These are phyloP conservation scores for Scedosporium boydii DNA, from an alignment of 2,329 filamentous ascomycete species.

Conservation along the genomic window DNA sequence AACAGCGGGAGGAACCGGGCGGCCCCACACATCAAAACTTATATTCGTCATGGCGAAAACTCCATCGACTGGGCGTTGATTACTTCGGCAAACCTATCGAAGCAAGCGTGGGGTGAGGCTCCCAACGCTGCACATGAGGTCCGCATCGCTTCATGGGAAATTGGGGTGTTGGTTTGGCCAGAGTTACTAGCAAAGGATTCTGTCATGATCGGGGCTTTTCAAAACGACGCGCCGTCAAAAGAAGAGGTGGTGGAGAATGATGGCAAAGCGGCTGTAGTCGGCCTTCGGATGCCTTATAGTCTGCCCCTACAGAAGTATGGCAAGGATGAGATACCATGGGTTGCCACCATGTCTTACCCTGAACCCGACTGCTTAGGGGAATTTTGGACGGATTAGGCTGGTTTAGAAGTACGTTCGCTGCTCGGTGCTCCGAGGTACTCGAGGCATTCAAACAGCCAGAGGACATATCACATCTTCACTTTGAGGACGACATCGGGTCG, in stretches of 20 bases:
- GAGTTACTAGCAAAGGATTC: conserved; percentile 38
- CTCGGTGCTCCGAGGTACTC: background rate
- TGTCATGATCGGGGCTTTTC: conserved; percentile 61
- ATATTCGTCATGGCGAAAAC: conserved; percentile 53
- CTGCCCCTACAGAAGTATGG: conserved; percentile 62
- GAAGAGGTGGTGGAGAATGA: conserved; percentile 9
- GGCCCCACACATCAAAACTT: conserved; percentile 85
- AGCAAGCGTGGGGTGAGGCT: conserved; percentile 76
- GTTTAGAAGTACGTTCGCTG: background rate
- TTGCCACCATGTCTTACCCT: conserved; percentile 48
- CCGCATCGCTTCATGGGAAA: conserved; percentile 71
- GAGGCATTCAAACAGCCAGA: background rate
- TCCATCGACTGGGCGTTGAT: conserved; percentile 75
- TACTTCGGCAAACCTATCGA: conserved; percentile 86
- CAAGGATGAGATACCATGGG: conserved; percentile 63
- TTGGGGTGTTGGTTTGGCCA: conserved; percentile 78
- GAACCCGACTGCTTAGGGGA: conserved; percentile 53
- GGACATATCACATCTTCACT: background rate
- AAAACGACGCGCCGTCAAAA: conserved; percentile 40
- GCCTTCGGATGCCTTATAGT: conserved; percentile 74
- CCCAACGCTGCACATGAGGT: conserved; percentile 48
- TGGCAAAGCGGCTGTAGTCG: conserved; percentile 39
- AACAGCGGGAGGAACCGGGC: conserved; percentile 57
- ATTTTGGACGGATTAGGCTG: conserved; percentile 19
- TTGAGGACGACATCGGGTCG: too few relatives aligned